Base-by-base conservation (phyloP, 2,329 filamentous ascomycete species). In the Trichoderma aggressivum region DNA sequence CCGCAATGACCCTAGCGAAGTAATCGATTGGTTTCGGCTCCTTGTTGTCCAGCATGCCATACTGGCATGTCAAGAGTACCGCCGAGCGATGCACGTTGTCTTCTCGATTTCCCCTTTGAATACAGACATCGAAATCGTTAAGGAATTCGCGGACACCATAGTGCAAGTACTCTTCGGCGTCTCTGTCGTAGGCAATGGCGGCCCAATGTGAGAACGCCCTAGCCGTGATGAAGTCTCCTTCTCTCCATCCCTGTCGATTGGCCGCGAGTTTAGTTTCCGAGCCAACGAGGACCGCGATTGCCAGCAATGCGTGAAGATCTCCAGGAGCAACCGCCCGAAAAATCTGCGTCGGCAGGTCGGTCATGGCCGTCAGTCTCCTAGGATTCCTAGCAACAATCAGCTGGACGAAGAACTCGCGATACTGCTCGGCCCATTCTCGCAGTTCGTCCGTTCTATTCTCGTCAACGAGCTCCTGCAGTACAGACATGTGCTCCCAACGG, bases 401-500 rank as follows among this genome's bases (percentile, higher is more conserved):
- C 62, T 65, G 62, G 62, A 55, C 30, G 62, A 65, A 65, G 62
- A 65, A 65, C 21, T 65, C 62, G 47, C 62, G 62, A 26, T 65
- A 65, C 10, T 65, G 62, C 12, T 65, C 47, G 5, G 62, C 62
- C 62, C 62, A 65, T 56, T 56, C 62, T 39, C 62, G 62, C 21
- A 65, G 47, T 14, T 65, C 62, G 47, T 65, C 62, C 2, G 62
- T 65, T 36, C 62, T 65, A n/a, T 65, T 65, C 47, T 65, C 62
- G 14, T 65, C 62, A 55, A 65, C 62, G 28, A 65, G 62, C 21
- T 65, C 62, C 21, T 65, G 62, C 10, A 65, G 47, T 28, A 65
- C 62, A 65, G 62, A 65, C 62, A 65, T 65, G 5, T 65, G 62
- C 47, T 65, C 62, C 62, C 62, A 65, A 47, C 62, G 62, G 47